These are phyloP conservation scores for Saprolegnia diclina DNA, from an alignment of 352 stramenopile species.

Conservation along the genomic window DNA sequence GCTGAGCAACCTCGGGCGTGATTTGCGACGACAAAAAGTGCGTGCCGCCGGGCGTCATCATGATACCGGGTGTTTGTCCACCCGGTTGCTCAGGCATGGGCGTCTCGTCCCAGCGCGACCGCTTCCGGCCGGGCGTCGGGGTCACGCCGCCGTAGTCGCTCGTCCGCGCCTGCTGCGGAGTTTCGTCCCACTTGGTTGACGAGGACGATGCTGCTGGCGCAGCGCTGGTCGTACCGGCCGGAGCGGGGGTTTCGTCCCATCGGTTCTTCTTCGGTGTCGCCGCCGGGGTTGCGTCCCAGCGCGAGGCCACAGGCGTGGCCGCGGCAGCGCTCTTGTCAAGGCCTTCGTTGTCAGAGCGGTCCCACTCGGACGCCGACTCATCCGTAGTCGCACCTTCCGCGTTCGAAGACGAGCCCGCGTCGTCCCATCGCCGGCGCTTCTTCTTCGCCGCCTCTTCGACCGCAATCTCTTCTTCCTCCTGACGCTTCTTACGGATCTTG, in stretches of 20 bases:
- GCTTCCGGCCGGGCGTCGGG: slow-evolving; percentile 65
- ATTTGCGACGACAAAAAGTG: slow-evolving; percentile 42
- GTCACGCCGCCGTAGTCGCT: slow-evolving; percentile 43
- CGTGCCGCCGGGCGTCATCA: slow-evolving; percentile 67
- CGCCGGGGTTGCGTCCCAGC: slow-evolving; percentile 65
- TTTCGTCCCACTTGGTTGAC: slow-evolving; percentile 91
- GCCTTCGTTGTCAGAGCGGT: slow-evolving; percentile 38
- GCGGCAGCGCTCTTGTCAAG: slow-evolving; percentile 34
- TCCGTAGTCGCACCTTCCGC: slow-evolving; percentile 49
- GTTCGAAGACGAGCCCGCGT: slow-evolving; percentile 37
- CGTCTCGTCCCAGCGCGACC: slow-evolving; percentile 96
- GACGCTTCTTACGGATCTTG: slow-evolving; percentile 81
- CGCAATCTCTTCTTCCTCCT: slow-evolving; percentile 39
- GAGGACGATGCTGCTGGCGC: slow-evolving; percentile 31
- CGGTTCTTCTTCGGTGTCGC: slow-evolving; percentile 59
- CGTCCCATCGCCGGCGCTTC: slow-evolving; percentile 85
- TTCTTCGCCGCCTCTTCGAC: slow-evolving; percentile 42
- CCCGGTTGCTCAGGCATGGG: slow-evolving; percentile 54
- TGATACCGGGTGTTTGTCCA: slow-evolving; percentile 42
- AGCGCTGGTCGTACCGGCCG: slow-evolving; percentile 32
- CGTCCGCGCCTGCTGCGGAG: slow-evolving; percentile 49
- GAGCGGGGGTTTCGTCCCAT: slow-evolving; percentile 75
- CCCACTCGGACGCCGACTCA: slow-evolving; percentile 67
- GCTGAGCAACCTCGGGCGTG: slow-evolving; percentile 89
- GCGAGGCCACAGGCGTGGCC: slow-evolving; percentile 56